Evolutionary conservation across 225 moss, liverwort and hornwort genomes (phyloP).

Genomic region (Pseudisothecium myosuroides): DNA sequence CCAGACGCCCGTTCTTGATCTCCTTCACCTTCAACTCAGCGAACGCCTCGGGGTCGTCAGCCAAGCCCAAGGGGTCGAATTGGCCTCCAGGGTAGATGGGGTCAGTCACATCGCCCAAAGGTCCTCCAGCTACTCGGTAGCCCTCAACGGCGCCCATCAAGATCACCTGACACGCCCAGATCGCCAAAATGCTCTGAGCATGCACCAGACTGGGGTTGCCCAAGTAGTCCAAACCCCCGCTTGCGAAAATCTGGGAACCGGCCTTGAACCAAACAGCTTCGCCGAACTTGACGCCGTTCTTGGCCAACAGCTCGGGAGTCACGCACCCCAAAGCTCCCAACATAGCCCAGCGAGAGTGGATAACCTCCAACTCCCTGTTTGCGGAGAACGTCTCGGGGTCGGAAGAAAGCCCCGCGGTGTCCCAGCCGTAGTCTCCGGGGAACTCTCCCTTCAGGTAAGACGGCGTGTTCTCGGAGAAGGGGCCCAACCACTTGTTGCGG

Average conservation of each 20-base stretch:
- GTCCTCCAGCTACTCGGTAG: neutral
- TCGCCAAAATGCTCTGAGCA: neutral
- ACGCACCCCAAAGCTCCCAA: neutral
- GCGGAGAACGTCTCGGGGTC: neutral
- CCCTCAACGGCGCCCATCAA: neutral
- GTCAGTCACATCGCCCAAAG: constrained; percentile 7
- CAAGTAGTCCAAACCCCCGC: neutral
- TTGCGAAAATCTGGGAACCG: constrained; percentile 5
- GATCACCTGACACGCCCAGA: neutral
- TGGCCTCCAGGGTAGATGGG: neutral
- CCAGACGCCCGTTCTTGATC: neutral
- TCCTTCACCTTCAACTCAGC: neutral
- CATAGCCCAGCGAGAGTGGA: neutral
- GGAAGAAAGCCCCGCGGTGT: neutral
- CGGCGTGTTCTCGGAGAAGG: neutral
- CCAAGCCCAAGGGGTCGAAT: neutral
- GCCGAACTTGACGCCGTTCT: neutral
- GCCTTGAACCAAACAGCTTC: neutral
- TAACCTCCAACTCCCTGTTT: neutral
- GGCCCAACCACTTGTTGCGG: neutral
- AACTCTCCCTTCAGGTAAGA: neutral
- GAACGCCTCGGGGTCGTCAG: neutral
- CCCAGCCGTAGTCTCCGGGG: neutral
- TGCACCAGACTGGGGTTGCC: neutral
- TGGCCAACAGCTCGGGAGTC: neutral